Percentiles rank a stretch among this genome's conserved stretches.
phyloP scores from a whole-genome alignment of 495 filamentous ascomycete species.

The Aspergillus kassunensis region DNA sequence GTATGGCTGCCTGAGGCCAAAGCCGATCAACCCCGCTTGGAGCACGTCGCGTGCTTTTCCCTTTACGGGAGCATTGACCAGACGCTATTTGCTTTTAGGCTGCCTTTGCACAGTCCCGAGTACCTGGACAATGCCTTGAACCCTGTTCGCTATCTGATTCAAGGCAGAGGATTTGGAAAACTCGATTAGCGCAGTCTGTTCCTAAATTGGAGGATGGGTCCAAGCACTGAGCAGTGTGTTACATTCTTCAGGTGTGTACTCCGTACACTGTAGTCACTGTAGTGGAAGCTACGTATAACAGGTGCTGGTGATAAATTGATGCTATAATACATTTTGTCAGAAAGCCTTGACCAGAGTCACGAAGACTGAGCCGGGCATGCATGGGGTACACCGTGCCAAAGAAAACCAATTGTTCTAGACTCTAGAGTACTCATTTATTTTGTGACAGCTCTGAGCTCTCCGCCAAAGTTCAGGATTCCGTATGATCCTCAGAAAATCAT shows the following conservation, averaged over 20 bases:
- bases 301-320: too few relatives aligned
- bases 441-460: constrained; percentile 17
- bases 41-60: constrained; percentile 1
- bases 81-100: constrained; percentile 6
- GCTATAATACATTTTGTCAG: too few relatives aligned
- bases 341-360: too few relatives aligned
- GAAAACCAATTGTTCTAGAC: constrained; percentile 11
- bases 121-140: constrained; percentile 15
- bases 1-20: background rate
- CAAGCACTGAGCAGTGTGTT: too few relatives aligned
- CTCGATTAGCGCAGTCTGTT: constrained; percentile 8
- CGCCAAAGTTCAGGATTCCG: background rate
- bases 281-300: too few relatives aligned
- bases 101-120: constrained; percentile 4
- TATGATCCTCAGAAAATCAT: constrained; percentile 7
- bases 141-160: constrained; percentile 2
- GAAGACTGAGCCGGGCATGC: too few relatives aligned
- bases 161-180: constrained; percentile 18
- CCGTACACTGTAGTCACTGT: background rate
- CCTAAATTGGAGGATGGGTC: too few relatives aligned
- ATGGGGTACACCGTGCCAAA: too few relatives aligned
- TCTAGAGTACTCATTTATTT: too few relatives aligned
- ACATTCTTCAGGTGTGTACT: too few relatives aligned
- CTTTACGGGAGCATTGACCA: background rate
- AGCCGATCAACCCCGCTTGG: background rate